These are phyloP conservation scores for Cenchrus fungigraminus DNA, from an alignment of 176 grass and related monocot species.

Conservation along the genomic window DNA sequence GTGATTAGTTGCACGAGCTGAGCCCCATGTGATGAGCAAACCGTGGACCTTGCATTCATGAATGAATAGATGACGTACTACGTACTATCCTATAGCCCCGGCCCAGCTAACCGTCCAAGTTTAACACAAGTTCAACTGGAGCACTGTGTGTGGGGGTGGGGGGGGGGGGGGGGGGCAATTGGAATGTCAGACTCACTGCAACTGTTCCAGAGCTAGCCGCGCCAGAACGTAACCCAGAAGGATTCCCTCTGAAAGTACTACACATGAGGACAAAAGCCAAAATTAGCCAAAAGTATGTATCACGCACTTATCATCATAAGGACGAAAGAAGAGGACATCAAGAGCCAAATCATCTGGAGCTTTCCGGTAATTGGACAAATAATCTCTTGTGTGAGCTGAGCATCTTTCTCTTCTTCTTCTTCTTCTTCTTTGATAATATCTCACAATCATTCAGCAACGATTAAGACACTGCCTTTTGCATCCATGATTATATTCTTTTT, in stretches of 20 bases:
- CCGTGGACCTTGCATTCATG: conserved; percentile 13
- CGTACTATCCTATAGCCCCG: not conserved
- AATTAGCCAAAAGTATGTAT: too few species aligned
- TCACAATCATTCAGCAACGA: conserved; percentile 31
- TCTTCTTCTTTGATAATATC: not conserved
- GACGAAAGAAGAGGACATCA: conserved; percentile 1
- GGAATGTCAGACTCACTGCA: conserved; percentile 33
- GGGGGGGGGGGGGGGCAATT: not conserved
- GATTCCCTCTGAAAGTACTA: not conserved
- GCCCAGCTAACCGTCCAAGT: not conserved
- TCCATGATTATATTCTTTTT: not conserved
- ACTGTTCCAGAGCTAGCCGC: not conserved
- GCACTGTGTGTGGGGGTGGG: too few species aligned
- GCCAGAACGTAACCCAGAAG: not conserved
- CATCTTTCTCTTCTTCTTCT: not conserved
- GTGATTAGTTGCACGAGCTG: not conserved
- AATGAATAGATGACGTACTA: not conserved
- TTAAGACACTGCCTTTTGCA: not conserved
- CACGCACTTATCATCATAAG: too few species aligned
- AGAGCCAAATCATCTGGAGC: too few species aligned
- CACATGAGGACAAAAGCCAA: not conserved
- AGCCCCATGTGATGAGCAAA: conserved; percentile 18
- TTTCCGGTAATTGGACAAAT: too few species aligned
- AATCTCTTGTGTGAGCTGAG: not conserved
- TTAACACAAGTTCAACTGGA: not conserved